Percentiles rank a stretch among this genome's conserved stretches.
These are phyloP conservation scores for Emmonsiellopsis sp. DNA, from an alignment of 2,329 filamentous ascomycete species.

Conservation along the genomic window DNA sequence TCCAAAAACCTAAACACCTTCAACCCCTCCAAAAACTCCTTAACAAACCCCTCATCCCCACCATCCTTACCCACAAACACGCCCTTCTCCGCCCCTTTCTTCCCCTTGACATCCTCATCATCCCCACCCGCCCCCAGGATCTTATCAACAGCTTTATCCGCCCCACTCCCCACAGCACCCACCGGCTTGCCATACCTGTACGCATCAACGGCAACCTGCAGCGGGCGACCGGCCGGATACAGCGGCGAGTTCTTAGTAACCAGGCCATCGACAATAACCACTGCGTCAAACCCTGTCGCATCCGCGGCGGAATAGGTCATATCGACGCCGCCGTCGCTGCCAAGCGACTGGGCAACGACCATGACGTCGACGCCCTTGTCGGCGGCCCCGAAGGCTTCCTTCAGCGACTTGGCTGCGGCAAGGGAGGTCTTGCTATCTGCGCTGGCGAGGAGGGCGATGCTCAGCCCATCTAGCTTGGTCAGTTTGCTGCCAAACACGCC, in stretches of 20 bases:
- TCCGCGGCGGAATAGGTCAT: slow-evolving; percentile 58
- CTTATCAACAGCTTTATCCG: slow-evolving; percentile 27
- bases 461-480: slow-evolving; percentile 52
- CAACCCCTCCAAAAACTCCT: slow-evolving; percentile 49
- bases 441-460: slow-evolving; percentile 51
- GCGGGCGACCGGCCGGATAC: slow-evolving; percentile 55
- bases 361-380: slow-evolving; percentile 44
- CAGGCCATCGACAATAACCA: slow-evolving; percentile 48
- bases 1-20: slow-evolving; percentile 57
- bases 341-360: slow-evolving; percentile 53
- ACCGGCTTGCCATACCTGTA: slow-evolving; percentile 65
- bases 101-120: slow-evolving; percentile 17
- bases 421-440: slow-evolving; percentile 35
- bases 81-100: slow-evolving; percentile 17
- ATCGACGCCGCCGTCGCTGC: slow-evolving; percentile 34
- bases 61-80: slow-evolving; percentile 23
- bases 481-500: slow-evolving; percentile 52
- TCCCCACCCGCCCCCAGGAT: slow-evolving; percentile 13
- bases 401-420: slow-evolving; percentile 43
- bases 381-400: slow-evolving; percentile 35
- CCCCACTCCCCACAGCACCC: slow-evolving; percentile 45
- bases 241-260: slow-evolving; percentile 32
- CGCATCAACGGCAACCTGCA: slow-evolving; percentile 53
- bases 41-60: slow-evolving; percentile 33
- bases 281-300: slow-evolving; percentile 35